Percentiles rank a stretch among this genome's conserved stretches.
Evolutionary conservation across 352 stramenopile species (phyloP).

Genomic region (Pythium rhizo-oryzae): DNA sequence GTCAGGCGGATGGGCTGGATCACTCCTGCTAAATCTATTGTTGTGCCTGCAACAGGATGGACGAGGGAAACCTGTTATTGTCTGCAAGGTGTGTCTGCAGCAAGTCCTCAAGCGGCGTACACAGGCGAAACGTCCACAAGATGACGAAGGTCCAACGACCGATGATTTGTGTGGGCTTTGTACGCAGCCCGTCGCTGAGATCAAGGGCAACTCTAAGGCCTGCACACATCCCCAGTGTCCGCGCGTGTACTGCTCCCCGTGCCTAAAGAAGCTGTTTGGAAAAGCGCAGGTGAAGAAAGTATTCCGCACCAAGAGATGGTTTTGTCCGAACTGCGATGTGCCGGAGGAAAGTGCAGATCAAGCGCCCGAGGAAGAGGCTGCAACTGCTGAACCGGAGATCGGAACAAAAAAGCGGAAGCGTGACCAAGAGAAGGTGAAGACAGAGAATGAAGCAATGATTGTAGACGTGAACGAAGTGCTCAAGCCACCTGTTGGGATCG

Average conservation of each 20-base stretch:
- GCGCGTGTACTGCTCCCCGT: conserved; percentile 57
- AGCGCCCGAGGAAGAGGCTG: not conserved
- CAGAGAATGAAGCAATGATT: not conserved
- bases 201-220: conserved; percentile 39
- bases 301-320: conserved; percentile 56
- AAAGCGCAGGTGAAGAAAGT: conserved; percentile 61
- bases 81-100: conserved; percentile 75
- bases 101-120: conserved; percentile 40
- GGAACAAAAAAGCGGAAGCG: conserved; percentile 55
- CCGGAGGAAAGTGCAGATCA: not conserved
- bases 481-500: conserved; percentile 9
- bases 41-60: conserved; percentile 35
- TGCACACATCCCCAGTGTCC: conserved; percentile 52
- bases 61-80: conserved; percentile 44
- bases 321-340: conserved; percentile 64
- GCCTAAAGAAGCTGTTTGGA: conserved; percentile 64
- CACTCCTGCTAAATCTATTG: not conserved
- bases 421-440: conserved; percentile 33
- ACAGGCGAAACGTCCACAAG: conserved; percentile 20
- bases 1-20: too few relatives aligned
- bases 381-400: not conserved
- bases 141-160: conserved; percentile 12
- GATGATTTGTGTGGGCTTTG: conserved; percentile 55
- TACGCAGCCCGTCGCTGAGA: conserved; percentile 30
- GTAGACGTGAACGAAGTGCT: conserved; percentile 9